Evolutionary conservation across 2,329 filamentous ascomycete species (phyloP).

Genomic region (Pseudogymnoascus sp.): DNA sequence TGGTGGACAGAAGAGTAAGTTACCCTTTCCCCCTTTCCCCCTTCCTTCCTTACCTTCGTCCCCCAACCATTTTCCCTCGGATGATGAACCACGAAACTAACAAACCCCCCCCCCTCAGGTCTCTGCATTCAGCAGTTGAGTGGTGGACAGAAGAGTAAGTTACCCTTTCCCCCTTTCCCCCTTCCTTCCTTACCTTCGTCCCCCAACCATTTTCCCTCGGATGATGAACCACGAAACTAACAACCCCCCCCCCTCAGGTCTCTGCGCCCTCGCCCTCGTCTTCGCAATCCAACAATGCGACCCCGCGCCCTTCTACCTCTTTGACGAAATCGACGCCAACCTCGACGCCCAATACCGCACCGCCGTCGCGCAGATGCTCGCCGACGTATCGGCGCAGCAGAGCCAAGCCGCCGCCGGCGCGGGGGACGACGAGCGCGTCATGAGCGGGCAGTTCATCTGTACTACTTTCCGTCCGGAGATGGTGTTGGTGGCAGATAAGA

Average conservation of each 20-base stretch:
- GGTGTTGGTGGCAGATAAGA: constrained; percentile 89
- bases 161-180: neutral
- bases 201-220: neutral
- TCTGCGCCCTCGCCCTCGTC: constrained; percentile 93
- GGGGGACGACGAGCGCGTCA: constrained; percentile 31
- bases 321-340: constrained; percentile 98
- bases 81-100: constrained; percentile 17
- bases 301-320: constrained; percentile 96
- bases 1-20: constrained; percentile 91
- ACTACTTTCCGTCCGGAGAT: constrained; percentile 98
- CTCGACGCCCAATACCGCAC: constrained; percentile 96
- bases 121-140: too few species aligned
- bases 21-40: neutral
- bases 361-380: constrained; percentile 80
- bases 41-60: constrained; percentile 1
- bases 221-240: constrained; percentile 16
- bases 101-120: constrained; percentile 44
- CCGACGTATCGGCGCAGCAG: constrained; percentile 62
- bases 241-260: constrained; percentile 43
- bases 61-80: neutral
- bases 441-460: constrained; percentile 82
- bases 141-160: too few species aligned
- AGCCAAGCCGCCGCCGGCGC: constrained; percentile 43
- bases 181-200: neutral
- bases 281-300: constrained; percentile 99